Conservation (phyloP, 345 rosid species). For the Salix viminalis region DNA sequence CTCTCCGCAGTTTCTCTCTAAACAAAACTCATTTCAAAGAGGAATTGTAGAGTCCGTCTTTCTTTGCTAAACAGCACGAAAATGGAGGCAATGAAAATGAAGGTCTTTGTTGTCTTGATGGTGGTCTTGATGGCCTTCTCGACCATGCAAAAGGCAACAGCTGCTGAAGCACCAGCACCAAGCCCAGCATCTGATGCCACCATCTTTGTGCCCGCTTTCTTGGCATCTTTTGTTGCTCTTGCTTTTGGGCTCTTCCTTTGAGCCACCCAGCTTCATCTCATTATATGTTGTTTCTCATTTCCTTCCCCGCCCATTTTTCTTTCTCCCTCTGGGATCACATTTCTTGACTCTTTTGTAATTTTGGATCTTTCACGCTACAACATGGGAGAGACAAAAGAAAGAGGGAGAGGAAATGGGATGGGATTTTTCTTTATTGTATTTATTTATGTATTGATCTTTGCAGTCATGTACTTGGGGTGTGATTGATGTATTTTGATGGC, state of each 20-base stretch:
- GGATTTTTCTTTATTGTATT: not conserved
- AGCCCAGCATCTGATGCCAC: constrained; percentile 39
- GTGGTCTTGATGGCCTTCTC: constrained; percentile 31
- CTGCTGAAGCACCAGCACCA: constrained; percentile 43
- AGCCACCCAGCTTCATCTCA: not conserved
- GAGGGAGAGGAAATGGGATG: not conserved
- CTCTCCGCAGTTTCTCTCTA: not conserved
- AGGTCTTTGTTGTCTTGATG: constrained; percentile 20
- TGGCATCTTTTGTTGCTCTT: constrained; percentile 34
- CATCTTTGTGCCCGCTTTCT: constrained; percentile 29
- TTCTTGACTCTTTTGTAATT: not conserved
- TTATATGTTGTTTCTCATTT: not conserved
- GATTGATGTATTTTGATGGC: not conserved
- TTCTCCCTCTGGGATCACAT: not conserved
- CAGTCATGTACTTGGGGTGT: not conserved
- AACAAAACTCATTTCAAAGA: not conserved
- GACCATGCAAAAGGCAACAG: constrained; percentile 24
- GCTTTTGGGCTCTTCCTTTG: constrained; percentile 35
- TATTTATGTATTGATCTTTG: not conserved
- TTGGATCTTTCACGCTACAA: not conserved
- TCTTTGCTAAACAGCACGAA: not conserved
- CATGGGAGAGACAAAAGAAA: not conserved
- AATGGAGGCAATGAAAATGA: constrained; percentile 40
- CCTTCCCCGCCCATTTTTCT: not conserved
- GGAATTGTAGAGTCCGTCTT: not conserved